These are phyloP conservation scores for Dendrobium officinale DNA, from an alignment of 106 monocot genomes.

Conservation along the genomic window DNA sequence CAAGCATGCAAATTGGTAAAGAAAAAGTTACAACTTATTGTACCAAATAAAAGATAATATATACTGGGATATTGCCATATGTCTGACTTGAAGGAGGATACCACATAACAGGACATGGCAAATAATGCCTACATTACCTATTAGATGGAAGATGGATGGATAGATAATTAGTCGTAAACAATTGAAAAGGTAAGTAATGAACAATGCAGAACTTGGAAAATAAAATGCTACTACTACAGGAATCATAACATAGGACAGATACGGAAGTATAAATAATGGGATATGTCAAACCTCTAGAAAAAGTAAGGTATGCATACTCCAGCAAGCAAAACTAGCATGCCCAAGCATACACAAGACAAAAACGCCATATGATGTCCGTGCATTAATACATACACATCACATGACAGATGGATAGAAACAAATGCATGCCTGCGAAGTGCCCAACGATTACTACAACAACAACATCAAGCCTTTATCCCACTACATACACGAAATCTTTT, in stretches of 20 bases:
- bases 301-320: neutral
- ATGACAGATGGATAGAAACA: neutral
- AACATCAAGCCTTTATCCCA: too few species aligned
- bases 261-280: neutral
- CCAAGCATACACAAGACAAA: neutral
- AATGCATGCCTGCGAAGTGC: neutral
- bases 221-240: neutral
- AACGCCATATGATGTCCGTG: neutral
- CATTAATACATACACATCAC: neutral
- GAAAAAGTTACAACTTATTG: neutral
- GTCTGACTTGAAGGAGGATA: neutral
- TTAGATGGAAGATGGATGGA: neutral
- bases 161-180: neutral
- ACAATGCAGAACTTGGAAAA: neutral
- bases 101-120: neutral
- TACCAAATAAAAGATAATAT: neutral
- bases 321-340: neutral
- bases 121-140: neutral
- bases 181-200: neutral
- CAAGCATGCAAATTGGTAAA: slow-evolving; percentile 8
- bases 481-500: too few species aligned
- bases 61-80: neutral
- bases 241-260: neutral
- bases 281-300: neutral
- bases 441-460: too few species aligned